Conservation (phyloP, 176 grass and related monocot genomes). For the Echinochloa phyllopogon region DNA sequence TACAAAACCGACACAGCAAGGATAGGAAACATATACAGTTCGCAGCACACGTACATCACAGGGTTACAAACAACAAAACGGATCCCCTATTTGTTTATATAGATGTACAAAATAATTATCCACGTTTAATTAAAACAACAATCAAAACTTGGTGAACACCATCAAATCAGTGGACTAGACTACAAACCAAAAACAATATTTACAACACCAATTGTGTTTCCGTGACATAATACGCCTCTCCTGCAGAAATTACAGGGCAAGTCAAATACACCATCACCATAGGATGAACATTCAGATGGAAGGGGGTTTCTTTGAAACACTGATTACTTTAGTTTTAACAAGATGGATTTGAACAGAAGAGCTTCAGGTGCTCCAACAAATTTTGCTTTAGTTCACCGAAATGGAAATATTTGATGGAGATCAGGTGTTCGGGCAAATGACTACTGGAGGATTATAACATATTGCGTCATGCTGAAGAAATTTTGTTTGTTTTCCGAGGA, state of each 20-base stretch:
- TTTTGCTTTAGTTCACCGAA: neutral
- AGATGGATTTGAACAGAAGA: neutral
- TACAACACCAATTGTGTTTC: constrained; percentile 3
- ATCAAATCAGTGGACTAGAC: neutral
- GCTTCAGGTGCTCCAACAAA: neutral
- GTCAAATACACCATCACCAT: neutral
- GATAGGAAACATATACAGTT: neutral
- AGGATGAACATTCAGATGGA: too few relatives aligned
- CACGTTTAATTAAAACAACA: constrained; percentile 26
- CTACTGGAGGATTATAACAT: neutral
- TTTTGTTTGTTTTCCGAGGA: neutral
- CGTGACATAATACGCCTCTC: neutral
- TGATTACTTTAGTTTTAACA: neutral
- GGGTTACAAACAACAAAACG: neutral
- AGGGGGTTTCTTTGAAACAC: neutral
- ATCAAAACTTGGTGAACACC: constrained; percentile 27
- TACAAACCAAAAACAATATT: constrained; percentile 25
- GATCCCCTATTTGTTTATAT: constrained; percentile 19
- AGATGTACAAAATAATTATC: constrained; percentile 25
- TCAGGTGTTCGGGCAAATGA: neutral
- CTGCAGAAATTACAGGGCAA: constrained; percentile 21
- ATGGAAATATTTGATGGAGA: neutral
- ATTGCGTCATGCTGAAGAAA: neutral
- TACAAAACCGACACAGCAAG: neutral
- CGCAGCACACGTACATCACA: neutral